These are phyloP conservation scores for Flaveria trinervia DNA, from an alignment of 129 eudicot species.

Conservation along the genomic window DNA sequence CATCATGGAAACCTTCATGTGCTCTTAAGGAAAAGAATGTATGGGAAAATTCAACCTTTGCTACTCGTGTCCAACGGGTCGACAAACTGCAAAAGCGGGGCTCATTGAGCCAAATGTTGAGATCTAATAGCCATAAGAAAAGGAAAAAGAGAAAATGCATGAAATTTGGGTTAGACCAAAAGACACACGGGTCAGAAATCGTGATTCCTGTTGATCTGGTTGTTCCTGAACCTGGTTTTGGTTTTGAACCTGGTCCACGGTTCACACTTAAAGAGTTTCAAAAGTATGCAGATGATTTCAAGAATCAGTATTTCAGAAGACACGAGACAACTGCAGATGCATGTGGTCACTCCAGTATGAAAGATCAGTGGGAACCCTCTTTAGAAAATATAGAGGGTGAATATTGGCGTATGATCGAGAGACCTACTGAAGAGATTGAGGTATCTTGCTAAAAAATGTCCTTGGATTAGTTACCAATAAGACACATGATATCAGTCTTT, in stretches of 20 bases:
- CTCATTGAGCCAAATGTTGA: slow-evolving; percentile 52
- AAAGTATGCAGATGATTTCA: slow-evolving; percentile 83
- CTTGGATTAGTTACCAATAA: too few relatives aligned
- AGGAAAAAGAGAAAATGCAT: slow-evolving; percentile 75
- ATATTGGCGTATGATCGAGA: slow-evolving; percentile 96
- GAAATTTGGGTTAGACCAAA: slow-evolving; percentile 50
- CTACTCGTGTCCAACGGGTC: slow-evolving; percentile 82
- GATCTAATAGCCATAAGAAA: slow-evolving; percentile 53
- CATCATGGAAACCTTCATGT: slow-evolving; percentile 96
- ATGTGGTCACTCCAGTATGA: slow-evolving; percentile 27
- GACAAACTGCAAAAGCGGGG: slow-evolving; percentile 92
- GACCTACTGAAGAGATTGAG: slow-evolving; percentile 94
- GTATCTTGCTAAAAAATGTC: slow-evolving; percentile 37
- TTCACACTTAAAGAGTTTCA: slow-evolving; percentile 81
- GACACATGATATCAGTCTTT: too few relatives aligned
- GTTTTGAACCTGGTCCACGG: slow-evolving; percentile 96
- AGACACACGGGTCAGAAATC: slow-evolving; percentile 42
- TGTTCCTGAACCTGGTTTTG: slow-evolving; percentile 57
- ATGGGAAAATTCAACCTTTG: slow-evolving; percentile 78
- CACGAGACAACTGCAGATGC: slow-evolving; percentile 30
- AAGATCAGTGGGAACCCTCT: slow-evolving; percentile 67
- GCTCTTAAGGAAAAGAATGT: slow-evolving; percentile 55
- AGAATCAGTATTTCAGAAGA: slow-evolving; percentile 67
- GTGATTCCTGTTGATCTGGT: slow-evolving; percentile 43
- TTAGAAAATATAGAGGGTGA: slow-evolving; percentile 89